Evolutionary conservation across 768 basidiomycete genomes (phyloP).

Genomic region (Tricholoma terreum): DNA sequence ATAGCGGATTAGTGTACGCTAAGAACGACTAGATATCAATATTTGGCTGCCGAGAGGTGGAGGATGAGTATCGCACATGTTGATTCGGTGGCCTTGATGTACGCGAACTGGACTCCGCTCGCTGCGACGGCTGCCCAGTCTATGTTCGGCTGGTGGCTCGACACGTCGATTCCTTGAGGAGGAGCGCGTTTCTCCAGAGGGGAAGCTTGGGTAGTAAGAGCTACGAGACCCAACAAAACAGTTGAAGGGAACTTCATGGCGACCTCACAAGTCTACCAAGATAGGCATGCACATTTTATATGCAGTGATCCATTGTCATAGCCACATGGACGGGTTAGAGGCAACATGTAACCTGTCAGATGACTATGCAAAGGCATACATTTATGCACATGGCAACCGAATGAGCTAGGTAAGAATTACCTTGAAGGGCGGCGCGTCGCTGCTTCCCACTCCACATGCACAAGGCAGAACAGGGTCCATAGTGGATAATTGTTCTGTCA

Average conservation of each 20-base stretch:
- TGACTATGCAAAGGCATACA: too few relatives aligned
- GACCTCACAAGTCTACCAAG: neutral
- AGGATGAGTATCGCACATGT: conserved; percentile 10
- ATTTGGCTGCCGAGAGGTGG: neutral
- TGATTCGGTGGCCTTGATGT: conserved; percentile 65
- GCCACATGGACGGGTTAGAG: neutral
- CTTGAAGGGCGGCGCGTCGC: neutral
- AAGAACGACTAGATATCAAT: neutral
- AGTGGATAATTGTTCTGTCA: too few relatives aligned
- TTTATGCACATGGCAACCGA: too few relatives aligned
- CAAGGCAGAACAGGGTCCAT: neutral
- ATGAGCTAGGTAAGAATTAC: too few relatives aligned
- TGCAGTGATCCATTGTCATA: neutral
- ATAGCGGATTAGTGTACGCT: conserved; percentile 42
- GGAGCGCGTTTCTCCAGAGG: conserved; percentile 29
- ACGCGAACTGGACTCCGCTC: conserved; percentile 53
- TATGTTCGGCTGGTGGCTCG: conserved; percentile 44
- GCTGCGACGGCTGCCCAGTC: conserved; percentile 51
- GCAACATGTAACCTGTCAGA: neutral
- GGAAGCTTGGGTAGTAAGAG: conserved; percentile 4
- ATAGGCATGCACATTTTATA: conserved; percentile 3
- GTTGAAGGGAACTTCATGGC: conserved; percentile 16
- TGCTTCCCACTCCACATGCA: neutral
- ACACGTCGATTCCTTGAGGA: conserved; percentile 56
- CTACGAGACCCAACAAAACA: conserved; percentile 13